Conservation (phyloP, 139 green algal genomes). For the Picochlorum sp. region DNA sequence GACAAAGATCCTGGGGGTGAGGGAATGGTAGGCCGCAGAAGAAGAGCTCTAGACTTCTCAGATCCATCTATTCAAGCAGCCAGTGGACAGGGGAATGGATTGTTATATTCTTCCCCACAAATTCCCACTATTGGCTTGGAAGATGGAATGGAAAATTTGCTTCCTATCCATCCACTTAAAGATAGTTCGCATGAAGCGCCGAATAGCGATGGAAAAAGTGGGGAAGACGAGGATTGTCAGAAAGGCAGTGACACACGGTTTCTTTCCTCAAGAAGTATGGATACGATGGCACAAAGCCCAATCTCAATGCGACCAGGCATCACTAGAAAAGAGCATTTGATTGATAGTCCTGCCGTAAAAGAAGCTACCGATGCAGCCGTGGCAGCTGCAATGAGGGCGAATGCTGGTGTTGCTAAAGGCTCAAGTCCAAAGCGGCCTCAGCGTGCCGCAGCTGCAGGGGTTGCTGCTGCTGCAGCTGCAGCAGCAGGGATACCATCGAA, state of each 20-base stretch:
- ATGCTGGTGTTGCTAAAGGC: background rate
- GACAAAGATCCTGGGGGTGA: too few species aligned
- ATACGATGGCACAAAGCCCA: background rate
- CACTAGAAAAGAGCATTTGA: background rate
- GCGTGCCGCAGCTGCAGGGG: constrained; percentile 8
- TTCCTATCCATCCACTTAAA: constrained; percentile 13
- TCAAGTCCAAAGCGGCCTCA: background rate
- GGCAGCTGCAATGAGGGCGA: constrained; percentile 6
- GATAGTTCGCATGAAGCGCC: background rate
- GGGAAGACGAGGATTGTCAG: background rate
- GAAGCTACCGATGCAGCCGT: constrained; percentile 12
- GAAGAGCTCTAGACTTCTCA: too few species aligned
- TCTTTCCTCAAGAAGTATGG: background rate
- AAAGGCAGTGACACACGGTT: background rate
- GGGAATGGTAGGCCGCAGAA: too few species aligned
- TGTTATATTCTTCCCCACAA: background rate
- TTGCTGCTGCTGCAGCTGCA: background rate
- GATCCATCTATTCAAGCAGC: too few species aligned
- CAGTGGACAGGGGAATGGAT: background rate
- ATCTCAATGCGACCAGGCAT: constrained; percentile 1
- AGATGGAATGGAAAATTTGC: constrained; percentile 4
- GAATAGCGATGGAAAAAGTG: background rate
- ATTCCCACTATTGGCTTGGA: background rate
- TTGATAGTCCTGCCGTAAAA: constrained; percentile 24
- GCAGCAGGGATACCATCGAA: constrained; percentile 1